A percentile compares a stretch with the other conserved stretches of the same genome.
These are phyloP conservation scores for Leishmania martiniquensis DNA, from an alignment of 208 protist genomes.

Conservation along the genomic window DNA sequence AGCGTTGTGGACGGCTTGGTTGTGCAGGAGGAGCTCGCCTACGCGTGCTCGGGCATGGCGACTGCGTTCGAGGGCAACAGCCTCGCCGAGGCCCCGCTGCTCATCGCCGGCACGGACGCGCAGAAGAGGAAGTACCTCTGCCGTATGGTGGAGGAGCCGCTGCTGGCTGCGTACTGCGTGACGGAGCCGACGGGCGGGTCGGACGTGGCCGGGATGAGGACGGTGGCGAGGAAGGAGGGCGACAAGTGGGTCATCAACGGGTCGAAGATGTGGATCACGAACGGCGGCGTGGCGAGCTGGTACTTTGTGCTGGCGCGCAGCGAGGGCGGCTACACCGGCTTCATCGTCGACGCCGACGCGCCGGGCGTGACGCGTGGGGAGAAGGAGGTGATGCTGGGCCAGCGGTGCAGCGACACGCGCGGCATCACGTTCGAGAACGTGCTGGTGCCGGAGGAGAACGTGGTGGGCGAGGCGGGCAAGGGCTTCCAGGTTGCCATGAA, in stretches of 20 bases:
- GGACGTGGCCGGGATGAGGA: constrained; percentile 89
- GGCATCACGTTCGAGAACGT: constrained; percentile 94
- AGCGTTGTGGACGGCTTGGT: constrained; percentile 71
- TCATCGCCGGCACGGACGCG: constrained; percentile 84
- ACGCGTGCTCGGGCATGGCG: constrained; percentile 83
- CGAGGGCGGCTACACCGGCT: constrained; percentile 82
- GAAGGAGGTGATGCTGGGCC: constrained; percentile 94
- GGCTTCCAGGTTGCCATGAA: constrained; percentile 91
- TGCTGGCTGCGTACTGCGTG: constrained; percentile 84
- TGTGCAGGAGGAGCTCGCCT: constrained; percentile 88
- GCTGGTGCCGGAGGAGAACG: constrained; percentile 80
- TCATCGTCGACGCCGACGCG: constrained; percentile 89
- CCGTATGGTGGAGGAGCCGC: constrained; percentile 84
- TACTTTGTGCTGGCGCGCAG: constrained; percentile 88
- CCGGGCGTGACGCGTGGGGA: constrained; percentile 75
- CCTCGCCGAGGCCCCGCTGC: constrained; percentile 77
- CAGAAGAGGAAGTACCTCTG: constrained; percentile 91
- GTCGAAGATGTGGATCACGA: constrained; percentile 96
- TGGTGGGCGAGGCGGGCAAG: constrained; percentile 70
- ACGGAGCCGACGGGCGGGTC: constrained; percentile 88
- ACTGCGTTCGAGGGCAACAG: constrained; percentile 89
- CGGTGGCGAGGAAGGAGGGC: constrained; percentile 83
- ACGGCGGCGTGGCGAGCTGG: constrained; percentile 93
- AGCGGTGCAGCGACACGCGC: constrained; percentile 91
- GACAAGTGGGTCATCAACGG: constrained; percentile 92